phyloP scores from a whole-genome alignment of 2,329 filamentous ascomycete species.

The Aspergillus tubingensis region DNA sequence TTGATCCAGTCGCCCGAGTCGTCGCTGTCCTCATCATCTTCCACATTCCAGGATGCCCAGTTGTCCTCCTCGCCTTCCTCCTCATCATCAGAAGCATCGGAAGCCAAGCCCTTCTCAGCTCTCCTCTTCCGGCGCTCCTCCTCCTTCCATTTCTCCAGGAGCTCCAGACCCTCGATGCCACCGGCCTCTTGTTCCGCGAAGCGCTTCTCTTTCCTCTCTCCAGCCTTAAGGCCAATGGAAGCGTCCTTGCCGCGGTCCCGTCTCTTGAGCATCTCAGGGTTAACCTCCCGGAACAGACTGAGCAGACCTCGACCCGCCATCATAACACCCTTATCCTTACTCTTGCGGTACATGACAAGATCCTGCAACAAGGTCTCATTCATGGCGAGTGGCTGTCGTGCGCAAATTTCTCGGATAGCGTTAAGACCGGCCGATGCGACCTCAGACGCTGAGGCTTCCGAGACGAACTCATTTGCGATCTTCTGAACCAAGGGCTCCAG shows the following conservation, averaged over 20 bases:
- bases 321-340: constrained; percentile 98
- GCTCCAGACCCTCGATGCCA: constrained; percentile 86
- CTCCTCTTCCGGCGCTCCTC: constrained; percentile 77
- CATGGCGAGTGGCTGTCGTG: constrained; percentile 92
- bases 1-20: constrained; percentile 92
- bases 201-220: constrained; percentile 72
- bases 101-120: constrained; percentile 66
- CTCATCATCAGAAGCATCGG: constrained; percentile 62
- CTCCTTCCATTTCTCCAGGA: constrained; percentile 90
- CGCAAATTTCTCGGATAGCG: constrained; percentile 91
- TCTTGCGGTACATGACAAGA: constrained; percentile 91
- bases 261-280: constrained; percentile 83
- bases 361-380: constrained; percentile 94
- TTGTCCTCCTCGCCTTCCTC: constrained; percentile 63
- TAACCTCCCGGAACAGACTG: constrained; percentile 87
- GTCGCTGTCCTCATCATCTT: constrained; percentile 59
- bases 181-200: constrained; percentile 82
- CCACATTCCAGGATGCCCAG: constrained; percentile 62
- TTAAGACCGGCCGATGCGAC: constrained; percentile 91
- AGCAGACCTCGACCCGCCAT: constrained; percentile 95
- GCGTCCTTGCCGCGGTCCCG: constrained; percentile 90
- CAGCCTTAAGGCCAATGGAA: constrained; percentile 74
- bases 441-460: constrained; percentile 86
- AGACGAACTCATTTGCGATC: constrained; percentile 98
- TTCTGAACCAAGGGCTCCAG: constrained; percentile 89